phyloP scores from a whole-genome alignment of 495 filamentous ascomycete species.

The Tricharina praecox region DNA sequence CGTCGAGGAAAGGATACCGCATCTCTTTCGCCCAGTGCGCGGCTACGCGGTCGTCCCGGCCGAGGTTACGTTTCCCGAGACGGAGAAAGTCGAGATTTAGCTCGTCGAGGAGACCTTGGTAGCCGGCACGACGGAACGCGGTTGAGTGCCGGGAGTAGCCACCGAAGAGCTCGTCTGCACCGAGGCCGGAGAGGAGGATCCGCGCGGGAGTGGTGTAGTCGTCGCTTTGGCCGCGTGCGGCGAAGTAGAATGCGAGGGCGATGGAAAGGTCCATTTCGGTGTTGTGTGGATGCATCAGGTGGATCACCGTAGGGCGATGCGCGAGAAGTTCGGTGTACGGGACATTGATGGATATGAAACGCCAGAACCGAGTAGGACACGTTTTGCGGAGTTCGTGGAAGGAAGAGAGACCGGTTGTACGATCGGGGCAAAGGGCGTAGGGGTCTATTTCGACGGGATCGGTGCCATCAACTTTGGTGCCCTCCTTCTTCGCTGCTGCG shows the following conservation, averaged over 20 bases:
- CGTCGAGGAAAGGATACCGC: conserved; percentile 84
- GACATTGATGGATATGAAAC: conserved; percentile 69
- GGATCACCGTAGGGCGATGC: conserved; percentile 51
- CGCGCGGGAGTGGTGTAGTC: conserved; percentile 55
- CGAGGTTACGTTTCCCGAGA: conserved; percentile 82
- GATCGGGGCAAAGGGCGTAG: conserved; percentile 79
- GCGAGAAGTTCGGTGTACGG: conserved; percentile 56
- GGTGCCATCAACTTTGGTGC: background rate
- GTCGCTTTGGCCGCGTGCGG: conserved; percentile 46
- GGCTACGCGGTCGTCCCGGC: conserved; percentile 81
- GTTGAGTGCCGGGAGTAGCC: conserved; percentile 76
- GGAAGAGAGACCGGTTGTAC: conserved; percentile 64
- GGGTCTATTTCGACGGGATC: conserved; percentile 27
- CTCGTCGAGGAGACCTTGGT: conserved; percentile 58
- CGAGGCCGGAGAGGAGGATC: conserved; percentile 78
- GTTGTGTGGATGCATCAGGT: conserved; percentile 77
- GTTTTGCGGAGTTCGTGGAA: conserved; percentile 51
- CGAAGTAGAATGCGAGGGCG: conserved; percentile 79
- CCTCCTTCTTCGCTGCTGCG: conserved; percentile 13
- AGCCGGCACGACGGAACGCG: conserved; percentile 49
- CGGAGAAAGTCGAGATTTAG: conserved; percentile 72
- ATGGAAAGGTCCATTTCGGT: conserved; percentile 99
- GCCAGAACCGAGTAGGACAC: conserved; percentile 60
- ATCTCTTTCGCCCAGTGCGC: conserved; percentile 80
- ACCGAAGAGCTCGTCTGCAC: conserved; percentile 89